Base-by-base conservation (phyloP, 352 stramenopile genomes). In the Phytophthora tentaculata region DNA sequence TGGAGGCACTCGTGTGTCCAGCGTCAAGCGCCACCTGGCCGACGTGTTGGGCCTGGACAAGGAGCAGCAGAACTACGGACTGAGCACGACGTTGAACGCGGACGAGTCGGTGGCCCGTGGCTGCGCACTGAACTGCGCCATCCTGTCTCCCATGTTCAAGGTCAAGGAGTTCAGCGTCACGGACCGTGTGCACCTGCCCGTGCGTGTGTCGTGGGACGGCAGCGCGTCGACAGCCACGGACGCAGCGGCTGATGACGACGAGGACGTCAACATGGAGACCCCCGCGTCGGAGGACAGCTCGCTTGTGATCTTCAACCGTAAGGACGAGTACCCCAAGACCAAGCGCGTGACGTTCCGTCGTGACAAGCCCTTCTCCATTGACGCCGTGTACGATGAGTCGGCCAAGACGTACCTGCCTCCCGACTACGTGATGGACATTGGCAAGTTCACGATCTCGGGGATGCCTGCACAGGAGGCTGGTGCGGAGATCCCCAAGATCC, bases 51-150 rank as follows among this genome's bases (percentile, higher is more conserved):
- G 89, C 16, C 76, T 98, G 45, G 93, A 98, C 82, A 88, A 89
- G 67, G 88, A 89, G n/a, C 91, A 94, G 59, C 90, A 97, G 64
- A 99, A 99, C 83, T 98, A 97, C 71, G 97, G 96, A 19, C 82
- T 99, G n/a, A 98, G 89, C 58, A 99, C 97, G 51, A 99, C 98
- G 39, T 91, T 99, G 80, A 99, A 99, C 84, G 97, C 97, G 28
- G 97, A 99, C 75, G 98, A 99, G 84, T 97, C 95, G 60, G 97
- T 99, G 3, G 94, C 96, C 26, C 88, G 97, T 56, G 98, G 98
- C 73, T 99, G 96, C 73, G 98, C 97, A 6, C 84, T 99, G 51
- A 96, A 99, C 79, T 99, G 94, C 77, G 98, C 98, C 44, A 99
- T 99, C 76, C 86, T 99, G 23, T 99, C 96, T 64, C 97, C 97